phyloP scores from a whole-genome alignment of 1,139 yeast genomes.

The Suhomyces chickasaworum region DNA sequence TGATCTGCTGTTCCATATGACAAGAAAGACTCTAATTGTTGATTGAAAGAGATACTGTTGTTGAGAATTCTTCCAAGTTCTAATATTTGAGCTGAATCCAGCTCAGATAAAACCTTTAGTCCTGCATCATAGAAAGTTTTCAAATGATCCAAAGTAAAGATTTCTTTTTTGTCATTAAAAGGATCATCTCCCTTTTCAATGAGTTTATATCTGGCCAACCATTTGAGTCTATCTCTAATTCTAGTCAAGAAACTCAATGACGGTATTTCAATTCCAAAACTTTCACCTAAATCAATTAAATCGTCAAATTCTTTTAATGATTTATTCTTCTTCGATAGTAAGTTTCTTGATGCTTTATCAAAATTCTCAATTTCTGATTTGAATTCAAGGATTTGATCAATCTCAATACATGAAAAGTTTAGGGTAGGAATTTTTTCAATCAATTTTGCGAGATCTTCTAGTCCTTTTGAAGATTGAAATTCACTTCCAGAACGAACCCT shows the following conservation, averaged over 20 bases:
- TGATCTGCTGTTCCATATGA: constrained; percentile 27
- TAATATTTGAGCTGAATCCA: constrained; percentile 24
- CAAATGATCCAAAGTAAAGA: constrained; percentile 41
- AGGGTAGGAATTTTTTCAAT: constrained; percentile 51
- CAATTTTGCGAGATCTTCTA: constrained; percentile 32
- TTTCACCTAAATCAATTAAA: constrained; percentile 54
- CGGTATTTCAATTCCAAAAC: constrained; percentile 59
- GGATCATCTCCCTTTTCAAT: constrained; percentile 48
- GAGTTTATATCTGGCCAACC: constrained; percentile 46
- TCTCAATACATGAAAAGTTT: constrained; percentile 57
- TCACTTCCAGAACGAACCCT: constrained; percentile 38
- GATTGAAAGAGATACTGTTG: constrained; percentile 34
- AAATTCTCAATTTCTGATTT: constrained; percentile 56
- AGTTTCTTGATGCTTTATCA: constrained; percentile 49
- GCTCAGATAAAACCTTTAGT: constrained; percentile 30
- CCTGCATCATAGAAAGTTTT: constrained; percentile 46
- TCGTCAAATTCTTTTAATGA: constrained; percentile 46
- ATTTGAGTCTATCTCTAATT: constrained; percentile 48
- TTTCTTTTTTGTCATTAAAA: constrained; percentile 37
- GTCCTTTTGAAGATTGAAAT: constrained; percentile 19
- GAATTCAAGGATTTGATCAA: constrained; percentile 59
- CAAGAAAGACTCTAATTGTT: constrained; percentile 30
- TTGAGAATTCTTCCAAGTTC: constrained; percentile 28
- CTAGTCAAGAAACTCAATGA: constrained; percentile 52
- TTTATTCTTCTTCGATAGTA: constrained; percentile 31